Evolutionary conservation across 2,329 filamentous ascomycete genomes (phyloP).

Genomic region (Calonectria fujianensis): DNA sequence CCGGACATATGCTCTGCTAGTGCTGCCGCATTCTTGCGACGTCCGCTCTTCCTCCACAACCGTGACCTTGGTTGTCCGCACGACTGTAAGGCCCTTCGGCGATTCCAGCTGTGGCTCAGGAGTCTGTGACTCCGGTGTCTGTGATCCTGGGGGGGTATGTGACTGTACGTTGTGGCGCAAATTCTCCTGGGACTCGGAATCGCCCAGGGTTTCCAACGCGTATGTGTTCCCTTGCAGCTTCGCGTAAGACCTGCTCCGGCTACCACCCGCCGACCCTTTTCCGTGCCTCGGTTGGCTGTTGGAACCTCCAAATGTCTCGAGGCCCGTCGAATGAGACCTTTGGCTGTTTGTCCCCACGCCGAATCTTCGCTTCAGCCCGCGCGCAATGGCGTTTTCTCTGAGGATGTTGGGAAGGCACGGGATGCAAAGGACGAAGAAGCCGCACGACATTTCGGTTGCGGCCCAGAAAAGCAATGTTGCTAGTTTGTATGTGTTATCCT

Average conservation of each 20-base stretch:
- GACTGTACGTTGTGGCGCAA: neutral
- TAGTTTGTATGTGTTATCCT: conserved; percentile 14
- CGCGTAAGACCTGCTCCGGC: neutral
- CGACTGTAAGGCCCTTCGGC: neutral
- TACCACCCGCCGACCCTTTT: neutral
- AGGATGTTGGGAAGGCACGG: conserved; percentile 4
- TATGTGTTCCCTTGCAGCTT: neutral
- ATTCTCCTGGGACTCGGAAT: conserved; percentile 1
- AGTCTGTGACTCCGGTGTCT: too few relatives aligned
- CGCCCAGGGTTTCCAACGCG: neutral
- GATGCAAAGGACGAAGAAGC: conserved; percentile 11
- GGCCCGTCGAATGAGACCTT: neutral
- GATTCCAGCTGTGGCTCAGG: neutral
- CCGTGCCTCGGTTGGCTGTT: neutral
- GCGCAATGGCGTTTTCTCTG: neutral
- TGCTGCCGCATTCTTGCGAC: neutral
- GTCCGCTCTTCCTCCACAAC: neutral
- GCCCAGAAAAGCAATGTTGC: conserved; percentile 1
- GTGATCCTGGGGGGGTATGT: neutral
- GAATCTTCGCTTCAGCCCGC: neutral
- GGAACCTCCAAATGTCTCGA: neutral
- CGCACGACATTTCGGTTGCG: conserved; percentile 12
- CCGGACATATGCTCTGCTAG: neutral
- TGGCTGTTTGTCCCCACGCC: neutral
- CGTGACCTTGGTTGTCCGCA: neutral